Conservation (phyloP, 345 rosid species). For the Nasturtium officinale region DNA sequence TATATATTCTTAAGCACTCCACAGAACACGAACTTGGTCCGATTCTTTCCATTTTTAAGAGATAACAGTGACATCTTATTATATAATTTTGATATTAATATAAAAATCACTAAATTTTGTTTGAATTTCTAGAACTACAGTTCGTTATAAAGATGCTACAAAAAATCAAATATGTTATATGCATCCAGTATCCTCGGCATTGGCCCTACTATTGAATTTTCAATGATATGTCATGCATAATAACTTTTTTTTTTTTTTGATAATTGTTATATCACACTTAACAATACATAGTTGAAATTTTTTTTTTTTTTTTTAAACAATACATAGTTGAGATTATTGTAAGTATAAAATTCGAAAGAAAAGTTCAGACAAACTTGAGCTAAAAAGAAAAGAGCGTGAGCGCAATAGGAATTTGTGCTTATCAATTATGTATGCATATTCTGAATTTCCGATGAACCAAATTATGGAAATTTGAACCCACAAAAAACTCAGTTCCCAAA, state of each 20-base stretch:
- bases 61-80: conserved; percentile 5
- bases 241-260: background rate
- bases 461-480: background rate
- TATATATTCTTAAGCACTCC: conserved; percentile 4
- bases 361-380: background rate
- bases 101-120: background rate
- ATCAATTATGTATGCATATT: background rate
- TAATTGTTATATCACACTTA: background rate
- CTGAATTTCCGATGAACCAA: background rate
- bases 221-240: background rate
- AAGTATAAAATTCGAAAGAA: background rate
- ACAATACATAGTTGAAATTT: background rate
- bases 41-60: conserved; percentile 15
- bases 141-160: conserved; percentile 3
- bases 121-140: background rate
- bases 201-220: conserved; percentile 19
- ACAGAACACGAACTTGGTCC: conserved; percentile 26
- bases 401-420: background rate
- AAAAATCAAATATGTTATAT: conserved; percentile 16
- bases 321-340: background rate
- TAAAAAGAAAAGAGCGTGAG: background rate
- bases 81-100: background rate
- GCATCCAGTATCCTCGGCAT: background rate
- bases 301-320: background rate
- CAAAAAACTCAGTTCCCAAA: background rate